phyloP scores from a whole-genome alignment of 2,329 filamentous ascomycete genomes.

The Sclerotinia sclerotiorum region DNA sequence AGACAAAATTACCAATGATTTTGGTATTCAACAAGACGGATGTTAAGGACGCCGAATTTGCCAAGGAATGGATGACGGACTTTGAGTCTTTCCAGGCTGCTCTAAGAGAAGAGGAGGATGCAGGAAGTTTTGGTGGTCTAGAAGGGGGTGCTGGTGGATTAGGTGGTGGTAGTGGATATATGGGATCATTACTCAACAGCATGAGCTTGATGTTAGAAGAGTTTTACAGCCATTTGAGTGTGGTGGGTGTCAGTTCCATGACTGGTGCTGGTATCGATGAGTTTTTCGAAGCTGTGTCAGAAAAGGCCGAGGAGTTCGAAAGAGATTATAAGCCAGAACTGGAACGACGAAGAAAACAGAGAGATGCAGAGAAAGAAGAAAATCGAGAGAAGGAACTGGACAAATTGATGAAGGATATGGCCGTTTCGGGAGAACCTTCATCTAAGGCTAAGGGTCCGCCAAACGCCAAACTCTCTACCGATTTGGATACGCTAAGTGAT shows the following conservation, averaged over 20 bases:
- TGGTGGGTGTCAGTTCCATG: slow-evolving; percentile 92
- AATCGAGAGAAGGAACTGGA: slow-evolving; percentile 78
- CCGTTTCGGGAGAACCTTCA: slow-evolving; percentile 49
- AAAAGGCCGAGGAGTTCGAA: slow-evolving; percentile 86
- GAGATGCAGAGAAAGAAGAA: slow-evolving; percentile 71
- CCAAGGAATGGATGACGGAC: slow-evolving; percentile 99
- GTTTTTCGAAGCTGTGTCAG: slow-evolving; percentile 85
- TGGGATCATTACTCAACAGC: slow-evolving; percentile 92
- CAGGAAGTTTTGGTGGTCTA: slow-evolving; percentile 70
- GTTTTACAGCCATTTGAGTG: slow-evolving; percentile 90
- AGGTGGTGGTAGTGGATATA: slow-evolving; percentile 83
- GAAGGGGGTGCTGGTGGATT: slow-evolving; percentile 60
- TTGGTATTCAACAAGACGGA: slow-evolving; percentile 99
- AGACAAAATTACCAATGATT: slow-evolving; percentile 98
- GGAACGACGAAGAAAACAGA: slow-evolving; percentile 71
- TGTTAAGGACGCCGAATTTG: slow-evolving; percentile 85
- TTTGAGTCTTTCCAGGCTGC: slow-evolving; percentile 94
- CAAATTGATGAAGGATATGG: slow-evolving; percentile 94
- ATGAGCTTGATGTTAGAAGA: slow-evolving; percentile 98
- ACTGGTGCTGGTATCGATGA: slow-evolving; percentile 88
- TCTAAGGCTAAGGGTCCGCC: slow-evolving; percentile 39
- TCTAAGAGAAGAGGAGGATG: slow-evolving; percentile 74
- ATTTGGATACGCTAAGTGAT: slow-evolving; percentile 42
- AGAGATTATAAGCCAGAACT: slow-evolving; percentile 90
- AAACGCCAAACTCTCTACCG: slow-evolving; percentile 32